These are phyloP conservation scores for Solanum clarkiae DNA, from an alignment of 257 asterid species.

Conservation along the genomic window DNA sequence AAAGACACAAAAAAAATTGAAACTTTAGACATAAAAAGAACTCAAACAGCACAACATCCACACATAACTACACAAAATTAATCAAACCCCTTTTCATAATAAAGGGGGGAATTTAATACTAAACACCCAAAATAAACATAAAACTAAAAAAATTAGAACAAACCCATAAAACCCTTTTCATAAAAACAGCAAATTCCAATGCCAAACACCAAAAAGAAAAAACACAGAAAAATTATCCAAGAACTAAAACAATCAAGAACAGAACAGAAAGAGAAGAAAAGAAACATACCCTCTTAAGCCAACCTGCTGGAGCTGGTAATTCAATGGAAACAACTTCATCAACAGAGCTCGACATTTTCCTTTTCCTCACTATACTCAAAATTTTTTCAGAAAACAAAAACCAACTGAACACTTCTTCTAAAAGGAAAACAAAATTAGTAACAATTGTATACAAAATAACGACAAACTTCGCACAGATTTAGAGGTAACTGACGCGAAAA, in stretches of 20 bases:
- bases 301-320: constrained; percentile 31
- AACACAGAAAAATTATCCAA: not conserved
- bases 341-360: constrained; percentile 19
- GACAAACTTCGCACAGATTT: not conserved
- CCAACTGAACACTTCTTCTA: not conserved
- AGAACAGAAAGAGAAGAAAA: not conserved
- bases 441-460: no score
- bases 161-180: not conserved
- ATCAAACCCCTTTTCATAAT: not conserved
- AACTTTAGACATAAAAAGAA: no score
- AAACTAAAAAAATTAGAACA: not conserved
- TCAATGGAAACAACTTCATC: constrained; percentile 23
- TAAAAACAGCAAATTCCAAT: not conserved
- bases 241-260: not conserved
- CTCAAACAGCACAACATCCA: not conserved
- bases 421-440: not conserved
- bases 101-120: not conserved
- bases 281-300: constrained; percentile 21
- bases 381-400: not conserved
- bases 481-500: not conserved
- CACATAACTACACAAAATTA: not conserved
- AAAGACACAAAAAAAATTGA: no score
- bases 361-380: not conserved
- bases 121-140: not conserved
- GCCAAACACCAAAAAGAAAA: not conserved